Evolutionary conservation across 768 basidiomycete species (phyloP).

Genomic region (Termitomyces sp.): DNA sequence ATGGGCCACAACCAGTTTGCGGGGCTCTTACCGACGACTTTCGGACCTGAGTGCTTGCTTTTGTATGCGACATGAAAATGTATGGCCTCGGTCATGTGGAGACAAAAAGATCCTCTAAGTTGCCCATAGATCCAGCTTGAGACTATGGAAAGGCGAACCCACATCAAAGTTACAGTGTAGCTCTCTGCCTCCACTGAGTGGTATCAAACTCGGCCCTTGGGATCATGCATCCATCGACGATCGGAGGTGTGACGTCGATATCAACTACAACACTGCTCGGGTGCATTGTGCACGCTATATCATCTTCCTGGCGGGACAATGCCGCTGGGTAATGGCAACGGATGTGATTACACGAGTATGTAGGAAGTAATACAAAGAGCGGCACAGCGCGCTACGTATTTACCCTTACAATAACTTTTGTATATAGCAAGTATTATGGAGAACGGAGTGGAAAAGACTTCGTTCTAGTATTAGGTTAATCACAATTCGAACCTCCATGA

Average conservation of each 20-base stretch:
- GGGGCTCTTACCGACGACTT: constrained; percentile 33
- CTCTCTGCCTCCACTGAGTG: neutral
- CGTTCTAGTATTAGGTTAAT: neutral
- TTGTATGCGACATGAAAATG: constrained; percentile 11
- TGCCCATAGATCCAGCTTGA: neutral
- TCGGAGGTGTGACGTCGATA: neutral
- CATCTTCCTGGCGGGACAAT: neutral
- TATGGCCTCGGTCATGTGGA: neutral
- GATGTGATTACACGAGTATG: neutral
- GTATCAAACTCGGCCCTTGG: too few species aligned
- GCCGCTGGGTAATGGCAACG: too few species aligned
- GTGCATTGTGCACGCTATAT: neutral
- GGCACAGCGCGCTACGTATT: neutral
- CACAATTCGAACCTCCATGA: neutral
- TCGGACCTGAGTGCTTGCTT: constrained; percentile 25
- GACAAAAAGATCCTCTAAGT: neutral
- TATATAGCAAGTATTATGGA: neutral
- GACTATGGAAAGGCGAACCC: neutral
- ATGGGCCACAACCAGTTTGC: constrained; percentile 38
- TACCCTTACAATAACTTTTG: neutral
- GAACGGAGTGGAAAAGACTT: neutral
- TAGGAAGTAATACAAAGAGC: neutral
- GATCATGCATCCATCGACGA: neutral
- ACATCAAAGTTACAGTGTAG: neutral
- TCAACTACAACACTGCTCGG: neutral